Evolutionary conservation across 768 basidiomycete genomes (phyloP), one percentile per base, ranked within the genome.

Genomic region (Sporobolomyces pararoseus): DNA sequence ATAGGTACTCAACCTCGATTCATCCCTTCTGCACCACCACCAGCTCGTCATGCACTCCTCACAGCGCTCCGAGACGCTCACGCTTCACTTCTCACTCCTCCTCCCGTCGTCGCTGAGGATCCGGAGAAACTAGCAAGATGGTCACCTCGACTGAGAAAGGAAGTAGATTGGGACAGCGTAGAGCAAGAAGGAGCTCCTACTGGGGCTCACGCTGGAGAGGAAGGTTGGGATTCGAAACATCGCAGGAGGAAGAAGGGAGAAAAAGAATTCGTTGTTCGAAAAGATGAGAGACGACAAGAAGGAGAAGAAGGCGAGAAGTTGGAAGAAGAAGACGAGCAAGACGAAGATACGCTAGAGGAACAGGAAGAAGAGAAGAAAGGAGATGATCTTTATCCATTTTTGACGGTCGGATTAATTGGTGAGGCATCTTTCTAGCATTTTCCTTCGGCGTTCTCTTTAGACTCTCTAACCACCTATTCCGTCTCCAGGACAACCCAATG

Each of bases 161-260:
- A 83, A 4, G 83, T 97, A 34, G 84, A 94, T 76, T 96, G 93
- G 93, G 83, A 86, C 17, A 82, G 79, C 4, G 83, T 74, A 39
- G 68, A 47, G 23, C 47, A 39, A 13, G 72, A 70, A 53, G 63
- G 63, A 13, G 66, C 35, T 16, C 39, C 53, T 32, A 68, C 64
- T 37, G 63, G 63, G 6, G 63, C 58, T 0, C 44, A 67, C 13
- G 55, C 58, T 6, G 72, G 68, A 53, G 46, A 55, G 27, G 44
- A 47, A 35, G 83, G 83, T 46, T 82, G 82, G 78, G 82, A 59
- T 74, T 81, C 31, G 78, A 76, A 50, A 83, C 83, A 57, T 73
- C 75, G 58, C 70, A 74, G 25, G 73, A 74, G n/a, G 73, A 76
- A 52, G 73, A 75, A 27, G 51, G 63, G n/a, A 10, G 52, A 55